These are phyloP conservation scores for Lagenidium sp. DNA, from an alignment of 352 stramenopile genomes.

Conservation along the genomic window DNA sequence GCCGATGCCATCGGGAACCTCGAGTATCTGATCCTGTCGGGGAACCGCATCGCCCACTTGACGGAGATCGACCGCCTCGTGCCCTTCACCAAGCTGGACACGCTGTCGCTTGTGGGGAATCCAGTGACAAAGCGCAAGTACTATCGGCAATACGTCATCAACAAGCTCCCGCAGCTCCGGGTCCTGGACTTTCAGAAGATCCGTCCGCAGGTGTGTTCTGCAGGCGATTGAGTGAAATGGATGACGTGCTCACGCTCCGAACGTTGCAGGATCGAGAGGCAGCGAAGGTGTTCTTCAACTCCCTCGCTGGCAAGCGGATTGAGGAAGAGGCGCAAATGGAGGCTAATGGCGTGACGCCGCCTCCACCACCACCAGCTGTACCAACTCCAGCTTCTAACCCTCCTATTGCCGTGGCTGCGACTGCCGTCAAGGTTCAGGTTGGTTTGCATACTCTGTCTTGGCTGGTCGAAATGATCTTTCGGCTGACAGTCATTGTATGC, in stretches of 20 bases:
- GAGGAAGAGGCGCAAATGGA: constrained; percentile 26
- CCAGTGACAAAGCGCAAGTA: constrained; percentile 85
- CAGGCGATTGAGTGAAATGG: constrained; percentile 1
- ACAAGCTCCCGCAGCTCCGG: constrained; percentile 81
- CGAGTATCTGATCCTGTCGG: constrained; percentile 86
- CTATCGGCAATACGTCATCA: constrained; percentile 90
- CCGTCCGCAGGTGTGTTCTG: constrained; percentile 47
- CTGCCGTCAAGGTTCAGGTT: too few relatives aligned
- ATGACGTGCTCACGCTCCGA: neutral
- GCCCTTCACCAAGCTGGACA: constrained; percentile 79
- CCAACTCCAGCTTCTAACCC: neutral
- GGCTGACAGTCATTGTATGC: too few relatives aligned
- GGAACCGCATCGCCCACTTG: constrained; percentile 80
- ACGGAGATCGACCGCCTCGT: constrained; percentile 78
- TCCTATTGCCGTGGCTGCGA: too few relatives aligned
- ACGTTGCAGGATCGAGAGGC: constrained; percentile 60
- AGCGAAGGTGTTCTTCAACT: constrained; percentile 65
- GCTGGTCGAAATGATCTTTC: constrained; percentile 2
- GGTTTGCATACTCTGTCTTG: too few relatives aligned
- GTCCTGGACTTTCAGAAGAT: constrained; percentile 86
- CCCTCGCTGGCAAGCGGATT: constrained; percentile 53
- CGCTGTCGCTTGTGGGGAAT: constrained; percentile 80
- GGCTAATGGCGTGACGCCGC: constrained; percentile 8
- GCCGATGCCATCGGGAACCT: constrained; percentile 75
- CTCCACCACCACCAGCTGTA: constrained; percentile 20